Evolutionary conservation across 345 rosid genomes (phyloP), one percentile per base, ranked within the genome.

Genomic region (Gossypium arboreum): DNA sequence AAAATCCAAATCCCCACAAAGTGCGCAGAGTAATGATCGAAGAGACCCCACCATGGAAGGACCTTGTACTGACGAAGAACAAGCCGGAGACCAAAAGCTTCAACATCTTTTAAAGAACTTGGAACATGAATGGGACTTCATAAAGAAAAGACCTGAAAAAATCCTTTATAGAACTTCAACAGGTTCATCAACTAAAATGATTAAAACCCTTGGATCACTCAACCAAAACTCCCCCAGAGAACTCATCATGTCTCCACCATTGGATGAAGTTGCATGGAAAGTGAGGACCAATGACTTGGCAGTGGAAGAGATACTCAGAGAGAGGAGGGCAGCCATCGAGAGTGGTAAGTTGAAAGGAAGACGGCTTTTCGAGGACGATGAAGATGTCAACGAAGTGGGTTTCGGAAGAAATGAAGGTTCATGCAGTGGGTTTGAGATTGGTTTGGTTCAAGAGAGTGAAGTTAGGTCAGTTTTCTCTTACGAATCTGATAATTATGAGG

Each of bases 181-280:
- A 48, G 72, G 80, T 62, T 79, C 88, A 2, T 77, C 88, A 2
- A 66, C 52, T 72, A 66, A 72, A 20, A 52, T 55, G n/a, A 56
- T 60, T 12, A 69, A 72, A 73, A 76, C 80, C 41, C 79, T 81
- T 58, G 60, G 55, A 54, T 61, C 73, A 24, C 80, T 83, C 8
- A 79, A 83, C 10, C 78, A 83, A 48, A 78, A 76, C 75, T 81
- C 89, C 48, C 91, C 94, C 1, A 81, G 86, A 75, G 67, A 22
- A 51, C 87, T 85, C 47, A 86, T 7, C 10, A 55, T n/a, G 3
- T 56, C 59, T 18, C 58, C 58, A 4, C 12, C 59, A 56, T 56
- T 11, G 24, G 74, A 16, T 80, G 73, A 12, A 64, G 79, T 16
- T 7, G 72, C 51, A 8, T 84, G 91, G 87, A 84, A 76, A 73